A percentile compares a stretch with the other conserved stretches of the same genome.
phyloP scores from a whole-genome alignment of 805 yeast genomes.

The Pichia kluyveri region DNA sequence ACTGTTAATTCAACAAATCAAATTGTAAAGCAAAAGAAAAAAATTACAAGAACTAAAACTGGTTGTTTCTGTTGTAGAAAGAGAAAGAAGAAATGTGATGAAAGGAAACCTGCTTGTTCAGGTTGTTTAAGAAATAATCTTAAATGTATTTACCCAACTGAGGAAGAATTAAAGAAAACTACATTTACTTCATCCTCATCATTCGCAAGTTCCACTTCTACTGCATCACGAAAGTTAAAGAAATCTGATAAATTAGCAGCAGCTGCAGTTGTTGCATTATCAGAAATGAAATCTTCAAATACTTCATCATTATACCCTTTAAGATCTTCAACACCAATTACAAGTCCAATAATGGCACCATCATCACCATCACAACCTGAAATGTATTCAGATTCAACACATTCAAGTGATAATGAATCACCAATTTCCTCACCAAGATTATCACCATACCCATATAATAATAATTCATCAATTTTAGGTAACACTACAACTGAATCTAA shows the following conservation, averaged over 20 bases:
- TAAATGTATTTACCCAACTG: slow-evolving; percentile 27
- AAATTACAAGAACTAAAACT: slow-evolving; percentile 29
- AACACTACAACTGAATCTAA: not conserved
- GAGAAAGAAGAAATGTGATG: slow-evolving; percentile 32
- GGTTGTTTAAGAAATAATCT: slow-evolving; percentile 27
- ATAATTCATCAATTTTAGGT: not conserved
- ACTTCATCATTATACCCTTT: not conserved
- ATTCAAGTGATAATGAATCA: slow-evolving; percentile 13
- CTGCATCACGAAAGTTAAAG: not conserved
- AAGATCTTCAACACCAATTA: not conserved
- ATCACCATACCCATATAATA: slow-evolving; percentile 8
- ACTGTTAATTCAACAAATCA: not conserved
- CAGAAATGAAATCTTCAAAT: slow-evolving; percentile 3
- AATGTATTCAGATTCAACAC: slow-evolving; percentile 7
- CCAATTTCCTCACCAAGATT: slow-evolving; percentile 23
- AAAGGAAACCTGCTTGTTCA: slow-evolving; percentile 26
- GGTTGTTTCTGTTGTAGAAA: slow-evolving; percentile 31
- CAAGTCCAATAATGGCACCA: slow-evolving; percentile 1
- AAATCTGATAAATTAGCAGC: slow-evolving; percentile 4
- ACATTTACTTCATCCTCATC: slow-evolving; percentile 2
- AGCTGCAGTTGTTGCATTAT: not conserved
- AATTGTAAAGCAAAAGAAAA: slow-evolving; percentile 14
- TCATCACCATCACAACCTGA: slow-evolving; percentile 6
- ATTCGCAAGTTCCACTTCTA: not conserved
- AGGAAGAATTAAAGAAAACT: slow-evolving; percentile 11